Evolutionary conservation across 352 stramenopile species (phyloP).

Genomic region (Phytophthora tubulina): DNA sequence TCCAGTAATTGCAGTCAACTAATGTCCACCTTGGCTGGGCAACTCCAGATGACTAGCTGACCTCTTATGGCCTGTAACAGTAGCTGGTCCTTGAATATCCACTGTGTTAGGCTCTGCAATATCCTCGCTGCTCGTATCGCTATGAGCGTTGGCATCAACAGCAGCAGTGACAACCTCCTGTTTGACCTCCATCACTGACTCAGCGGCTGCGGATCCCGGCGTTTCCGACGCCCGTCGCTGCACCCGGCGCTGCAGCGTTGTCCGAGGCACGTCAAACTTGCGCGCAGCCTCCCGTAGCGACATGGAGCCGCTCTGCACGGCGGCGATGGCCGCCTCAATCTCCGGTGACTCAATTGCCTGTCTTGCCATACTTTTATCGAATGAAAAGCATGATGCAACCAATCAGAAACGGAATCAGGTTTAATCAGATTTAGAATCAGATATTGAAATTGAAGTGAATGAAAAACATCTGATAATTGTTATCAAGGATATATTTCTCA

Average conservation of each 20-base stretch:
- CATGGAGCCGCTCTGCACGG: constrained; percentile 64
- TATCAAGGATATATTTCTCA: neutral
- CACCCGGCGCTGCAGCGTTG: constrained; percentile 82
- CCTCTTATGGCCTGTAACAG: constrained; percentile 53
- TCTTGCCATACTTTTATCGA: constrained; percentile 30
- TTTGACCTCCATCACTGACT: constrained; percentile 10
- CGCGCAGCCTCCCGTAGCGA: constrained; percentile 79
- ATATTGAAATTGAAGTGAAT: constrained; percentile 19
- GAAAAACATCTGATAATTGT: constrained; percentile 19
- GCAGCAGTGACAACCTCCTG: constrained; percentile 7
- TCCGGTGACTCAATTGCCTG: constrained; percentile 18
- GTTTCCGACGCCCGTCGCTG: constrained; percentile 22
- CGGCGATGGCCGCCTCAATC: constrained; percentile 70
- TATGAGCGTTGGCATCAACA: constrained; percentile 26
- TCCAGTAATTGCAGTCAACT: neutral
- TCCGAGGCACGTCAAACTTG: constrained; percentile 73
- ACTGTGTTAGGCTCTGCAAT: neutral
- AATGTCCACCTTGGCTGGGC: constrained; percentile 41
- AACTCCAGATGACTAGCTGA: constrained; percentile 51
- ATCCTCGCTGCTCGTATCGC: constrained; percentile 35
- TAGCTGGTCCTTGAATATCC: neutral
- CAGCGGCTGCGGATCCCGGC: constrained; percentile 13
- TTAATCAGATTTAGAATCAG: neutral
- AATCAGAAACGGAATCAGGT: constrained; percentile 15
- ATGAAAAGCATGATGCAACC: neutral